These are phyloP conservation scores for Zygosaccharomyces bisporus DNA, from an alignment of 805 yeast genomes.

Conservation along the genomic window DNA sequence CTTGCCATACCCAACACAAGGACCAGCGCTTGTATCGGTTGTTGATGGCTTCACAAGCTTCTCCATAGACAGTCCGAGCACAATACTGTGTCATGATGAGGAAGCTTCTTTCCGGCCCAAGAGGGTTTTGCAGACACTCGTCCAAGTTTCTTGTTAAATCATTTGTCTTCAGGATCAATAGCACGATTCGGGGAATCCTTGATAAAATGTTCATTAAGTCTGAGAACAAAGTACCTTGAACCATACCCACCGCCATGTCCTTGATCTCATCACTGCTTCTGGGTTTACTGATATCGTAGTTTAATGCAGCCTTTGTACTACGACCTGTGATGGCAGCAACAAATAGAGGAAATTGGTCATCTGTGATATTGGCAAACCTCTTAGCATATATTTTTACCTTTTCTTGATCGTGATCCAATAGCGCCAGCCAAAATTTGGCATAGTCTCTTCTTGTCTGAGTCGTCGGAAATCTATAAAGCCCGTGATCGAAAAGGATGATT, in stretches of 20 bases:
- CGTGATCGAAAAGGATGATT: slow-evolving; percentile 90
- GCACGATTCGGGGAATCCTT: slow-evolving; percentile 76
- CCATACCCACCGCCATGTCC: slow-evolving; percentile 60
- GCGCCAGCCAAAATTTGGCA: slow-evolving; percentile 88
- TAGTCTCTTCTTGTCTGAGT: slow-evolving; percentile 72
- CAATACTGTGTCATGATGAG: slow-evolving; percentile 88
- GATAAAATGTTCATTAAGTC: slow-evolving; percentile 77
- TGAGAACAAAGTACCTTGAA: slow-evolving; percentile 60
- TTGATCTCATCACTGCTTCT: slow-evolving; percentile 62
- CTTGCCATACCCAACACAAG: slow-evolving; percentile 24
- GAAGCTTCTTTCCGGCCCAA: slow-evolving; percentile 85
- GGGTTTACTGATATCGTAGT: slow-evolving; percentile 52
- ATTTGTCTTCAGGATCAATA: slow-evolving; percentile 86
- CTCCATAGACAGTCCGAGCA: slow-evolving; percentile 73
- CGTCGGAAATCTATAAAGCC: slow-evolving; percentile 82
- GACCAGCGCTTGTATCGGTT: slow-evolving; percentile 24
- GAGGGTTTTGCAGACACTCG: slow-evolving; percentile 72
- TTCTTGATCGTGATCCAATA: slow-evolving; percentile 64
- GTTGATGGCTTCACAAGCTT: slow-evolving; percentile 44
- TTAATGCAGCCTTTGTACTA: slow-evolving; percentile 70
- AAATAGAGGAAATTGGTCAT: slow-evolving; percentile 75
- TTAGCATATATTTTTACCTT: slow-evolving; percentile 72
- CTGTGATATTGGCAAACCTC: slow-evolving; percentile 71
- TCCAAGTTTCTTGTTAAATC: slow-evolving; percentile 88
- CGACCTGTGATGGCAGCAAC: slow-evolving; percentile 96